Conservation (phyloP, 164 flowering plant species). For the Amborella trichopoda region DNA sequence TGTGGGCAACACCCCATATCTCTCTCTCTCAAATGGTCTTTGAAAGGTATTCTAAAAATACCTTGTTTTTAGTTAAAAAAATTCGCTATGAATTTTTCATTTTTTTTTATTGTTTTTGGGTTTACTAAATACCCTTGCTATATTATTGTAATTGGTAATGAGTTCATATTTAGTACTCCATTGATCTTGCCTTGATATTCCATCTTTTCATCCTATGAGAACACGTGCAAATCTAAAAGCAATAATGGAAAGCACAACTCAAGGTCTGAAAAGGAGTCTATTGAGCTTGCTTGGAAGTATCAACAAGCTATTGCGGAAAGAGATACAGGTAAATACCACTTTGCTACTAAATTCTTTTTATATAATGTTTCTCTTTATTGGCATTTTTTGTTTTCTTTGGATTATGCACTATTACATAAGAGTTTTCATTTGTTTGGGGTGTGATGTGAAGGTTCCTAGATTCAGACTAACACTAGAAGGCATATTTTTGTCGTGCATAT, state of each 20-base stretch:
- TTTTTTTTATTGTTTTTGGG: too few relatives aligned
- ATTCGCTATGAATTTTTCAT: too few relatives aligned
- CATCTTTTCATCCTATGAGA: too few relatives aligned
- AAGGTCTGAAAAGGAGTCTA: constrained; percentile 71
- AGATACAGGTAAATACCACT: constrained; percentile 52
- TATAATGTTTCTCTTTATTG: neutral
- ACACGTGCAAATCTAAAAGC: too few relatives aligned
- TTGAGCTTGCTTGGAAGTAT: constrained; percentile 80
- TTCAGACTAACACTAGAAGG: neutral
- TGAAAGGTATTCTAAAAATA: too few relatives aligned
- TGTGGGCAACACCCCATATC: too few relatives aligned
- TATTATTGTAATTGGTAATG: too few relatives aligned
- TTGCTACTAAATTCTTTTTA: neutral
- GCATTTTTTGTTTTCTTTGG: neutral
- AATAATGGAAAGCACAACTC: constrained; percentile 55
- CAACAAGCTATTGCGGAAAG: constrained; percentile 87
- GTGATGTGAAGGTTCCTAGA: neutral
- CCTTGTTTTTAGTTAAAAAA: too few relatives aligned
- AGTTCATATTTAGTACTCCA: too few relatives aligned
- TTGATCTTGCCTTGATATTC: too few relatives aligned
- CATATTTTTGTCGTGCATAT: neutral
- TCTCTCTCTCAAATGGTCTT: too few relatives aligned
- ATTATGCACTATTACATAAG: neutral
- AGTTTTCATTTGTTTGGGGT: neutral
- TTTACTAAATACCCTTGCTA: too few relatives aligned